Conservation (phyloP, 495 filamentous ascomycete genomes). For the Cercophora sp. region DNA sequence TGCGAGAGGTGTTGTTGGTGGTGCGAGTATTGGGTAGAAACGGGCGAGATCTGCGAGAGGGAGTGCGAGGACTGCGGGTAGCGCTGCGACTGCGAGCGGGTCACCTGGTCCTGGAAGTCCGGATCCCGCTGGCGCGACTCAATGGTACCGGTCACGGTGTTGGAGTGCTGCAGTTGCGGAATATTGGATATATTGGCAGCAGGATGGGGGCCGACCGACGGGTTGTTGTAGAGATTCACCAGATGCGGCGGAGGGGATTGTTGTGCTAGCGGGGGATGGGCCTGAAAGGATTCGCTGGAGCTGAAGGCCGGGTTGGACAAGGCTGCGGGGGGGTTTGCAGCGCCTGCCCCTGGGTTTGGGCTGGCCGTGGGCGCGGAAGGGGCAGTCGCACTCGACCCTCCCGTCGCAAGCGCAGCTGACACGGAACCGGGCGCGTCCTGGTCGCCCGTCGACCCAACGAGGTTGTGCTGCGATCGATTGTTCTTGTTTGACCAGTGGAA, state of each 20-base stretch:
- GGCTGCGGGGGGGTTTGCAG: conserved; percentile 40
- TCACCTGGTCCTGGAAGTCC: conserved; percentile 29
- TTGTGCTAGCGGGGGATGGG: conserved; percentile 22
- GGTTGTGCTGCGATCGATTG: conserved; percentile 49
- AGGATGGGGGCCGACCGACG: conserved; percentile 18
- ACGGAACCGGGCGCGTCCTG: conserved; percentile 24
- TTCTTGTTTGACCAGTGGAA: conserved; percentile 46
- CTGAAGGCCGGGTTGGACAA: conserved; percentile 40
- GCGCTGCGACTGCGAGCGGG: conserved; percentile 34
- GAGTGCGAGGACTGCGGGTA: conserved; percentile 23
- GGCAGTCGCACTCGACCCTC: conserved; percentile 22
- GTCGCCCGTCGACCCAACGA: conserved; percentile 36
- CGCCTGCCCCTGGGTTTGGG: conserved; percentile 23
- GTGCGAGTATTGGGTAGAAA: conserved; percentile 26
- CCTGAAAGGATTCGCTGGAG: conserved; percentile 48
- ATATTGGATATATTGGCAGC: no score
- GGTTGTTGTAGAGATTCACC: conserved; percentile 29
- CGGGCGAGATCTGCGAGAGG: conserved; percentile 24
- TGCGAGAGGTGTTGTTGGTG: conserved; percentile 18
- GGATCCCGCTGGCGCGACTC: conserved; percentile 28
- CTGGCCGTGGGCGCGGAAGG: background rate
- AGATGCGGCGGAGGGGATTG: conserved; percentile 26
- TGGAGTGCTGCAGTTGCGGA: conserved; percentile 33
- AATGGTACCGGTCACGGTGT: conserved; percentile 26
- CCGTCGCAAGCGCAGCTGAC: conserved; percentile 24